Evolutionary conservation across 371 early-diverging fungal species (phyloP), one percentile per base, ranked within the genome.

Genomic region (Mucor irregularis): DNA sequence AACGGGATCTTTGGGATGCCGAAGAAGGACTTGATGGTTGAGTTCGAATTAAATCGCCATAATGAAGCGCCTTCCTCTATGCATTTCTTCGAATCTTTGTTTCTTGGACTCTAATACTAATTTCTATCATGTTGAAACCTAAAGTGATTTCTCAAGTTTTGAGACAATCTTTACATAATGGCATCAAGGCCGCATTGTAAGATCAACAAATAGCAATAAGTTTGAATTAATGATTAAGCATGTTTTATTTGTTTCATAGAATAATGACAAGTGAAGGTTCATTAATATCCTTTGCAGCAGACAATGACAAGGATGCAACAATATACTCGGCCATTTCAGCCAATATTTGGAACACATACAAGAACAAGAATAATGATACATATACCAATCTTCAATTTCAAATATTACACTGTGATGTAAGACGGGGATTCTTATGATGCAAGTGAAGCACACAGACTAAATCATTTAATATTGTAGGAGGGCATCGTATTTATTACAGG

Each of bases 301-400:
- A 80, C 17, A 71, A 82, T 14, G 87, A 84, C 45, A 73, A 78
- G 28, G 80, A 84, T 24, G 89, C 88, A 1, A 82, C 81, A 30
- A 78, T 83, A 42, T 75, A 84, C 56, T 87, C 90, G 9, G 90
- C 92, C 16, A 85, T 90, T 33, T 84, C 84, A 3, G 83, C 88
- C 50, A 89, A 88, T 64, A 78, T 89, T n/a, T 91, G 92, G 90
- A 81, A 80, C 29, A 86, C 86, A 8, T 89, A 90, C 44, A 85
- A 87, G 62, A 80, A 86, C 53, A 83, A 82, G 16, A 48, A 58
- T 19, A 44, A n/a, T 11, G 49, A 53, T 8, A 37, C 35, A 26
- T 58, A 64, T 54, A 62, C 76, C 47, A 69, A 60, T 42, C 62
- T 87, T 55, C 72, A 77, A 42, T 77, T 72, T 38, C 69, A 89